phyloP scores from a whole-genome alignment of 2,329 filamentous ascomycete genomes.

The Sporothrix pallida region DNA sequence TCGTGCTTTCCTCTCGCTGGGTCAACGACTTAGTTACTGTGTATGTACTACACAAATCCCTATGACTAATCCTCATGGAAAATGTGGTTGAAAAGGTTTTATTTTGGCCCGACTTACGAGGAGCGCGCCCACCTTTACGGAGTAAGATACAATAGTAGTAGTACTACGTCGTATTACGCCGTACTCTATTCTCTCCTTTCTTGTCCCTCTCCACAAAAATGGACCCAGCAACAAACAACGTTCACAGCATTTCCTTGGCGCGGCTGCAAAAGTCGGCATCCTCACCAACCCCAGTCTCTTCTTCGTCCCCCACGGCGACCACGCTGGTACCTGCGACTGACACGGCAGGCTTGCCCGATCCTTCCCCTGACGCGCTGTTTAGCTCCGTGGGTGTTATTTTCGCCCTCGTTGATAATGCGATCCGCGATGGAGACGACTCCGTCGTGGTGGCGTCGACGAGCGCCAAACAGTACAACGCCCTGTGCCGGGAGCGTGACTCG shows the following conservation, averaged over 20 bases:
- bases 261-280: neutral
- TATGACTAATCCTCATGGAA: no score
- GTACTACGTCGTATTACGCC: neutral
- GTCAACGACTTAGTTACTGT: no score
- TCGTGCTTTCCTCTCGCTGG: conserved; percentile 26
- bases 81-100: neutral
- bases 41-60: no score
- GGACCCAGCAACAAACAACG: neutral
- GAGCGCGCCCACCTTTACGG: neutral
- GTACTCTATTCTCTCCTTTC: neutral
- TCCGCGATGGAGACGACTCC: conserved; percentile 12
- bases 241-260: neutral
- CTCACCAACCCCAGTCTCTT: conserved; percentile 1
- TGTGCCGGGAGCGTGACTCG: conserved; percentile 11
- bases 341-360: neutral
- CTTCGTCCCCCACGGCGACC: no score
- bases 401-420: conserved; percentile 14
- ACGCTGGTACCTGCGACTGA: conserved; percentile 12
- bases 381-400: conserved; percentile 3
- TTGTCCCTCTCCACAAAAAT: conserved; percentile 1
- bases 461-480: conserved; percentile 11
- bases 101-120: no score
- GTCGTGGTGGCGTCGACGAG: conserved; percentile 17
- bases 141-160: no score
- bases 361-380: conserved; percentile 6